A percentile compares a stretch with the other conserved stretches of the same genome.
Evolutionary conservation across 2,329 filamentous ascomycete genomes (phyloP).

Genomic region (Colletotrichum euphorbiae): DNA sequence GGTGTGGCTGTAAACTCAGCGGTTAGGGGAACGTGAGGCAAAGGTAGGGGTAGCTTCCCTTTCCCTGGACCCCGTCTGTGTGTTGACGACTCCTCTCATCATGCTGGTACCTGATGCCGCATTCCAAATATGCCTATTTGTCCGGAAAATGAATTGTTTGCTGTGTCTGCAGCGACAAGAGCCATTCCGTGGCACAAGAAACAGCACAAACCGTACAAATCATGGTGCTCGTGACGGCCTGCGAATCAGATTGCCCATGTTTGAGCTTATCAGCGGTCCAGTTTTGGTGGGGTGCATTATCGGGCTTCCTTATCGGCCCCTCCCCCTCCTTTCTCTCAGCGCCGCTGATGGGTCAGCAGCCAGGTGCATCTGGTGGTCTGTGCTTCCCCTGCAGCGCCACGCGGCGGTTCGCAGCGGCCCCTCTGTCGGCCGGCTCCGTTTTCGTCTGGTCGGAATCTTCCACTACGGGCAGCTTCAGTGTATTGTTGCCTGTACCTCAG

Average conservation of each 20-base stretch:
- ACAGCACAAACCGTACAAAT: not conserved
- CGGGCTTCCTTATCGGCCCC: constrained; percentile 23
- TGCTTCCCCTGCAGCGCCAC: constrained; percentile 22
- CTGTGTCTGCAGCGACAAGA: too few species aligned
- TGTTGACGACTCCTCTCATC: not conserved
- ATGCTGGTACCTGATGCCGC: too few species aligned
- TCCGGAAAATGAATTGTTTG: too few species aligned
- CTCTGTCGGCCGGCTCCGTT: constrained; percentile 39
- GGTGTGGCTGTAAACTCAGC: not conserved
- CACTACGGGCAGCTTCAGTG: constrained; percentile 7
- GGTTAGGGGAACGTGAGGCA: constrained; percentile 7
- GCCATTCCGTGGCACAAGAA: not conserved
- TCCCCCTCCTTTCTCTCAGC: not conserved
- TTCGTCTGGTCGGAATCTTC: constrained; percentile 30
- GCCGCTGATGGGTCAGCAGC: constrained; percentile 6
- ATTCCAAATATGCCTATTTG: too few species aligned
- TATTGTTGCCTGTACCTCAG: too few species aligned
- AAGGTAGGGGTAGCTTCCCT: constrained; percentile 16
- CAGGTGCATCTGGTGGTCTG: constrained; percentile 4
- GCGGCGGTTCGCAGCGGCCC: constrained; percentile 6
- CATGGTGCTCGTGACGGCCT: not conserved
- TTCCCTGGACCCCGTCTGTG: not conserved
- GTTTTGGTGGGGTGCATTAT: constrained; percentile 34
- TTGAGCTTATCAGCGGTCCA: constrained; percentile 35
- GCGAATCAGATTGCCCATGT: constrained; percentile 28